Evolutionary conservation across 176 grass and related monocot genomes (phyloP).

Genomic region (Hordeum marinum): DNA sequence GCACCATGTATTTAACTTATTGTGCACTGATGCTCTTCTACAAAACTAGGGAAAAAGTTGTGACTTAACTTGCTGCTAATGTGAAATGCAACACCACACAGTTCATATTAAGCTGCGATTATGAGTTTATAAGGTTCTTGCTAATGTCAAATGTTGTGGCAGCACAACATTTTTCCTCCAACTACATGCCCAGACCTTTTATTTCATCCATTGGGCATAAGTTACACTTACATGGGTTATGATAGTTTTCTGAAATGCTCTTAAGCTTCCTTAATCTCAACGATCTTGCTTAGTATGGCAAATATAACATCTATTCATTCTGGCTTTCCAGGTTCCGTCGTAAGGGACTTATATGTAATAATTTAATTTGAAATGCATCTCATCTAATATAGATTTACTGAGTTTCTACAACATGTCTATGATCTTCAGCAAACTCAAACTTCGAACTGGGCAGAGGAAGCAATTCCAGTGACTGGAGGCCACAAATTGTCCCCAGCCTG

Average conservation of each 20-base stretch:
- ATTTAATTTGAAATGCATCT: conserved; percentile 16
- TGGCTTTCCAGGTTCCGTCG: background rate
- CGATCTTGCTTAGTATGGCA: background rate
- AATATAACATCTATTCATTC: conserved; percentile 10
- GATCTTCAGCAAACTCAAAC: conserved; percentile 90
- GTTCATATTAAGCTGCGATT: background rate
- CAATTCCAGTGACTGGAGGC: conserved; percentile 83
- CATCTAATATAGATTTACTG: background rate
- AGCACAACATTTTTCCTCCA: background rate
- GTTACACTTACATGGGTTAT: background rate
- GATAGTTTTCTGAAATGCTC: background rate
- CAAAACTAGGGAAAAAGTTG: background rate
- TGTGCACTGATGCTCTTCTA: background rate
- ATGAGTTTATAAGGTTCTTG: background rate
- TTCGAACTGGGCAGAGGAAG: conserved; percentile 84
- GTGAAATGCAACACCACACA: background rate
- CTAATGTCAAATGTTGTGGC: background rate
- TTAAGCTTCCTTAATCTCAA: background rate
- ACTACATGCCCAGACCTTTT: background rate
- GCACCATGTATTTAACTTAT: background rate
- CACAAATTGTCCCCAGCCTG: conserved; percentile 58
- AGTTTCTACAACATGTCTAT: background rate
- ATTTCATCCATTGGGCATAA: background rate
- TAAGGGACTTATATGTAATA: background rate
- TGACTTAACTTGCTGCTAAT: background rate